These are phyloP conservation scores for Lactarius hengduanensis DNA, from an alignment of 768 basidiomycete species.

Conservation along the genomic window DNA sequence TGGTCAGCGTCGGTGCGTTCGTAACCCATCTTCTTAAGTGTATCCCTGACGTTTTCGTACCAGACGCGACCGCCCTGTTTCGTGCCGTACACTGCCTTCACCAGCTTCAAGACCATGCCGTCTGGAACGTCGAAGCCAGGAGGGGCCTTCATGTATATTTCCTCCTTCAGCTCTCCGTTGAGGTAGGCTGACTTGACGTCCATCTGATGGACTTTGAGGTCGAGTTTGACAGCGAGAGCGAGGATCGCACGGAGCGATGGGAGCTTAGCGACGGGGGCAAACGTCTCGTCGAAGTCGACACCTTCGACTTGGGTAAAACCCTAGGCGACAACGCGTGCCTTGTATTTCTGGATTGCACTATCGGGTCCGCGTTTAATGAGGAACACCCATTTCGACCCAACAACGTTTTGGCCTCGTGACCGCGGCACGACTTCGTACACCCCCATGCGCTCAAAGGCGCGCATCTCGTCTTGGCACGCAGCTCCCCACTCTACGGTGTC, in stretches of 20 bases:
- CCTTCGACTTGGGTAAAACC: too few relatives aligned
- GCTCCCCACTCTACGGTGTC: constrained; percentile 2
- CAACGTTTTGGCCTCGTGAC: not conserved
- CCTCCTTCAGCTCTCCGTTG: not conserved
- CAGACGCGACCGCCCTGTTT: not conserved
- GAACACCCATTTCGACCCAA: not conserved
- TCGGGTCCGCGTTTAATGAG: too few relatives aligned
- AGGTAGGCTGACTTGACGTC: not conserved
- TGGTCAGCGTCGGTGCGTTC: not conserved
- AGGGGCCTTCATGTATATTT: constrained; percentile 5
- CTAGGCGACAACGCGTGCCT: too few relatives aligned
- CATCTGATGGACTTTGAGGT: too few relatives aligned
- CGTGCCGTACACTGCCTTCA: constrained; percentile 3
- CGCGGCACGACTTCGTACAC: not conserved
- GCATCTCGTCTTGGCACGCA: not conserved
- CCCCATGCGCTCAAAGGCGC: constrained; percentile 5
- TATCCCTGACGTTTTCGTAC: constrained; percentile 6
- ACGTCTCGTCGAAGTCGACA: too few relatives aligned
- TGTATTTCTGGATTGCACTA: too few relatives aligned
- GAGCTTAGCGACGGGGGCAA: too few relatives aligned
- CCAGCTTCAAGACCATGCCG: not conserved
- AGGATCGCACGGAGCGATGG: too few relatives aligned
- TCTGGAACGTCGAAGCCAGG: not conserved
- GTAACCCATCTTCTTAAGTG: constrained; percentile 18
- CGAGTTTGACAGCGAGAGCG: too few relatives aligned